phyloP scores from a whole-genome alignment of 257 asterid species.

The Rauvolfia tetraphylla region DNA sequence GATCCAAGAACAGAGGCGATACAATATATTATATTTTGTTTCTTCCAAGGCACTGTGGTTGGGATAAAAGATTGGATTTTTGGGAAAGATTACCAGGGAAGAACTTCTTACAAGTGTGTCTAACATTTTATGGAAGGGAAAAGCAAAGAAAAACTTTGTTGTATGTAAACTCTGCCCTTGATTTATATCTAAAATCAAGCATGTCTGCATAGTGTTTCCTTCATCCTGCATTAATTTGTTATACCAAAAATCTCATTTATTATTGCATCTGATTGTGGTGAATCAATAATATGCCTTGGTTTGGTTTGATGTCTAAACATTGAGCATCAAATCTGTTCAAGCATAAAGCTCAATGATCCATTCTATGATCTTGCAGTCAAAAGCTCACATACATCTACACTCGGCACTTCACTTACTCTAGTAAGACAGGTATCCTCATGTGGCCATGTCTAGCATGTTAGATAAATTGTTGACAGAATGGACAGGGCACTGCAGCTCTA shows the following conservation, averaged over 20 bases:
- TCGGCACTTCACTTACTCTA: background rate
- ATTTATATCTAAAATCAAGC: too few species aligned
- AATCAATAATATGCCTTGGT: background rate
- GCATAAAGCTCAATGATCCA: background rate
- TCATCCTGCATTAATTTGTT: background rate
- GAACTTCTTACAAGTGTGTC: background rate
- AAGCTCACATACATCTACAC: background rate
- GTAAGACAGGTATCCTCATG: background rate
- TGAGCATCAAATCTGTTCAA: background rate
- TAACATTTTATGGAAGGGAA: background rate
- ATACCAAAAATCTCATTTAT: background rate
- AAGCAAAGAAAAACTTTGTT: too few species aligned
- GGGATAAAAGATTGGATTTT: background rate
- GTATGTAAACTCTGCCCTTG: too few species aligned
- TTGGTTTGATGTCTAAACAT: background rate
- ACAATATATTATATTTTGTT: background rate
- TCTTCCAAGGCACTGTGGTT: background rate
- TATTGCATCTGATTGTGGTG: background rate
- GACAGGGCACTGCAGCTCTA: background rate
- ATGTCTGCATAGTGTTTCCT: background rate
- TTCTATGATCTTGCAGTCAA: background rate
- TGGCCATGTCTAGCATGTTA: background rate
- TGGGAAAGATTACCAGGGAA: background rate
- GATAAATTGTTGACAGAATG: conserved; percentile 2
- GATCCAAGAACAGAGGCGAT: background rate